Conservation (phyloP, 139 green algal genomes). For the Chlamydomonas sp. region DNA sequence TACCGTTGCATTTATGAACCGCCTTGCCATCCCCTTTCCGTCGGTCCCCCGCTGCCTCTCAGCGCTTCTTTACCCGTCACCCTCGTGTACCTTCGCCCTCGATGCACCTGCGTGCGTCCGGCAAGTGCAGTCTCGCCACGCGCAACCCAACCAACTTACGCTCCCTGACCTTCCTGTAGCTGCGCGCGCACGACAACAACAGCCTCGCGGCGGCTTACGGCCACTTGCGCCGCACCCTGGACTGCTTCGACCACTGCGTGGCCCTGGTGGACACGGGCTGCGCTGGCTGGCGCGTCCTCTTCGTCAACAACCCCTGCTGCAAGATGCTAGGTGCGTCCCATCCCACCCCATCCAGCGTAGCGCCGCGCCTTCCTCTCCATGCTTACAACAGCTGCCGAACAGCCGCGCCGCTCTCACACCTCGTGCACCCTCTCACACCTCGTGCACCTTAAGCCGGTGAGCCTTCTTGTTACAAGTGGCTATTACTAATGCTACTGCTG, state of each 20-base stretch:
- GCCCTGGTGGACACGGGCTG: conserved; percentile 47
- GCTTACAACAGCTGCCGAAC: not conserved
- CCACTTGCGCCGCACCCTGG: conserved; percentile 55
- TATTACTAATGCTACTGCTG: not conserved
- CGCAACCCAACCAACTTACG: too few species aligned
- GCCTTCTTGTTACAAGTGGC: not conserved
- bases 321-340: conserved; percentile 41
- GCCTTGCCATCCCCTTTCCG: too few species aligned
- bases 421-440: not conserved
- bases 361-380: not conserved
- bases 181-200: conserved; percentile 42
- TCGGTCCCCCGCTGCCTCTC: too few species aligned
- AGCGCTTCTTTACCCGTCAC: too few species aligned
- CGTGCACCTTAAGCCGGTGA: not conserved
- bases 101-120: too few species aligned
- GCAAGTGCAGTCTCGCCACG: too few species aligned
- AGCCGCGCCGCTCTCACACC: not conserved
- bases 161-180: not conserved
- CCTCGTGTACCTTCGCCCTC: too few species aligned
- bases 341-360: too few species aligned
- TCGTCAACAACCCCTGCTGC: conserved; percentile 42
- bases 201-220: conserved; percentile 34
- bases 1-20: too few species aligned
- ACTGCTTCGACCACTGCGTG: conserved; percentile 61
- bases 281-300: conserved; percentile 41